These are phyloP conservation scores for Populus alba DNA, from an alignment of 345 rosid genomes.

Conservation along the genomic window DNA sequence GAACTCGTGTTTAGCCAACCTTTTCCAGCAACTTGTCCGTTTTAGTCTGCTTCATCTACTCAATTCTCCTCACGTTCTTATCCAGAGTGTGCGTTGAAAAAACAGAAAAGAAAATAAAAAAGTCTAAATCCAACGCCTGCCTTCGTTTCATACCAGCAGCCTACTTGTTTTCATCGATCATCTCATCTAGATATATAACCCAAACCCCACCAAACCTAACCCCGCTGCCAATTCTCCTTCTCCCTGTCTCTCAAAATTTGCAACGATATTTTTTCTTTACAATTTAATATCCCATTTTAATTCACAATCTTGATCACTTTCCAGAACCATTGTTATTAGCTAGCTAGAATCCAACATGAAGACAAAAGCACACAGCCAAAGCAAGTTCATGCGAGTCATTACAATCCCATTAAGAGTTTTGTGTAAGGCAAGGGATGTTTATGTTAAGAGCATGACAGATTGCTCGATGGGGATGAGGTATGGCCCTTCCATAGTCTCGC, in stretches of 20 bases:
- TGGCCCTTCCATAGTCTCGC: conserved; percentile 16
- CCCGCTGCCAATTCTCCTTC: background rate
- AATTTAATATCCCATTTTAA: background rate
- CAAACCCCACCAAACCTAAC: background rate
- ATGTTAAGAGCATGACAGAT: conserved; percentile 58
- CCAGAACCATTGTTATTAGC: background rate
- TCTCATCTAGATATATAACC: background rate
- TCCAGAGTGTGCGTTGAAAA: background rate
- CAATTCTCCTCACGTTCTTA: background rate
- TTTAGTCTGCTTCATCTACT: too few species aligned
- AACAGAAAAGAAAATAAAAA: too few species aligned
- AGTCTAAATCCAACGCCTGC: background rate
- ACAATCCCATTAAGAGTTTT: conserved; percentile 45
- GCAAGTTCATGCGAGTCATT: conserved; percentile 49
- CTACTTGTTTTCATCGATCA: background rate
- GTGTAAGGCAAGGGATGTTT: conserved; percentile 60
- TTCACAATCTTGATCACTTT: background rate
- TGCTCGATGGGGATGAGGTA: conserved; percentile 33
- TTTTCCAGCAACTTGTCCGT: too few species aligned
- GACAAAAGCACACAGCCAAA: conserved; percentile 29
- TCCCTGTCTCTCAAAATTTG: background rate
- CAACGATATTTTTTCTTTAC: too few species aligned
- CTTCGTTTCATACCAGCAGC: background rate
- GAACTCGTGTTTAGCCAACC: too few species aligned
- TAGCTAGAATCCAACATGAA: conserved; percentile 24